Conservation (phyloP, 768 basidiomycete species). For the Exidia glandulosa region DNA sequence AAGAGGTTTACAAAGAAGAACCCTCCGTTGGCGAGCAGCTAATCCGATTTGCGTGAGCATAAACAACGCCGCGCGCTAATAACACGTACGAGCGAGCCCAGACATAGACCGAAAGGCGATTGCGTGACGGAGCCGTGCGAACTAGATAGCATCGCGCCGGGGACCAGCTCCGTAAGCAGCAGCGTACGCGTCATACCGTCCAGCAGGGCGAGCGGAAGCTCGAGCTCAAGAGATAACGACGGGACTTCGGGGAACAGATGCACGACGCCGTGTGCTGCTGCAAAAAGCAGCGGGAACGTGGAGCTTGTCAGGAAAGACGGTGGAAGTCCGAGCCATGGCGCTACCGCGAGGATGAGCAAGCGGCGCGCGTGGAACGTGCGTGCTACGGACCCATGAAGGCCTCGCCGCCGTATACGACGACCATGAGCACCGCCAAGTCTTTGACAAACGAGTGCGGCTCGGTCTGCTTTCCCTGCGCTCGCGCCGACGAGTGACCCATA, state of each 20-base stretch:
- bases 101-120: slow-evolving; percentile 68
- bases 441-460: slow-evolving; percentile 40
- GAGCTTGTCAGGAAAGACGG: slow-evolving; percentile 78
- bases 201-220: slow-evolving; percentile 61
- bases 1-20: slow-evolving; percentile 70
- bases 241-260: slow-evolving; percentile 50
- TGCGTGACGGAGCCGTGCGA: slow-evolving; percentile 36
- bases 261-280: slow-evolving; percentile 47
- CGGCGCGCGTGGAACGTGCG: not conserved
- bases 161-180: slow-evolving; percentile 67
- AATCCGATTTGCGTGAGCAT: not conserved
- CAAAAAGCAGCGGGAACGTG: slow-evolving; percentile 51
- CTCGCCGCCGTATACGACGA: slow-evolving; percentile 75
- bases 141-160: slow-evolving; percentile 51
- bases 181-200: slow-evolving; percentile 74
- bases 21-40: slow-evolving; percentile 69
- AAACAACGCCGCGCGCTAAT: not conserved
- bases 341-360: slow-evolving; percentile 22
- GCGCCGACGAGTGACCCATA: slow-evolving; percentile 26
- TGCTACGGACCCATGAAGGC: slow-evolving; percentile 44
- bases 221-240: slow-evolving; percentile 38
- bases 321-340: slow-evolving; percentile 49
- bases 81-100: slow-evolving; percentile 55
- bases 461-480: slow-evolving; percentile 21
- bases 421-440: slow-evolving; percentile 43